Evolutionary conservation across 257 asterid species (phyloP), one percentile per base, ranked within the genome.

Genomic region (Rubia yunnanensis): DNA sequence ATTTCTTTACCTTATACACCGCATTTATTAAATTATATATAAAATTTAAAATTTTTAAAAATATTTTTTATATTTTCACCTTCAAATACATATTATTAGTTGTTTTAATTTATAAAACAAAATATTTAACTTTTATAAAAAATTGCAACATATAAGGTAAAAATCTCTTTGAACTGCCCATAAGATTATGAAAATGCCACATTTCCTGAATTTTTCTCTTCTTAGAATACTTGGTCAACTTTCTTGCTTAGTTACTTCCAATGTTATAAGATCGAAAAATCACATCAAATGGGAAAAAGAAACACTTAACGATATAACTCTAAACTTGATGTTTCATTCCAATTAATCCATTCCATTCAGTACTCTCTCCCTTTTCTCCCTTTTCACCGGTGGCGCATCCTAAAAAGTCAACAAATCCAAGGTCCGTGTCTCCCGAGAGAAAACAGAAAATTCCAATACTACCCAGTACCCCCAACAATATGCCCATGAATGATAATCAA

Each of bases 301-400:
- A 41, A 23, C 5, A 63, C 23, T 1, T 0, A 15, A 48, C 4
- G n/a, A 35, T 49, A 27, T 5, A 44, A 14, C 77, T 59, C 59
- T 34, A 68, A 72, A 65, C 68, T 28, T 72, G 75, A 70, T 69
- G 71, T 66, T 56, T 70, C 68, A 65, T 57, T 46, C 34, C 32
- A 60, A 41, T 3, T 14, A 41, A 36, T 54, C 46, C 20, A 34
- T 58, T 48, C 10, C 14, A 66, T 35, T 10, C 78, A 64, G n/a
- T 24, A 26, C 38, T 39, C 73, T 50, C 63, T 73, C 74, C 24
- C 38, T 55, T 36, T 64, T 7, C 24, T 31, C 0, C 48, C 31
- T n/a, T 50, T 14, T 55, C 50, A 60, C 62, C 17, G 35, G 8
- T 10, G 56, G 20, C 52, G 32, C 18, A 52, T 13, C 66, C 74